Conservation (phyloP, 139 green algal species). For the Tetraselmis chui region DNA sequence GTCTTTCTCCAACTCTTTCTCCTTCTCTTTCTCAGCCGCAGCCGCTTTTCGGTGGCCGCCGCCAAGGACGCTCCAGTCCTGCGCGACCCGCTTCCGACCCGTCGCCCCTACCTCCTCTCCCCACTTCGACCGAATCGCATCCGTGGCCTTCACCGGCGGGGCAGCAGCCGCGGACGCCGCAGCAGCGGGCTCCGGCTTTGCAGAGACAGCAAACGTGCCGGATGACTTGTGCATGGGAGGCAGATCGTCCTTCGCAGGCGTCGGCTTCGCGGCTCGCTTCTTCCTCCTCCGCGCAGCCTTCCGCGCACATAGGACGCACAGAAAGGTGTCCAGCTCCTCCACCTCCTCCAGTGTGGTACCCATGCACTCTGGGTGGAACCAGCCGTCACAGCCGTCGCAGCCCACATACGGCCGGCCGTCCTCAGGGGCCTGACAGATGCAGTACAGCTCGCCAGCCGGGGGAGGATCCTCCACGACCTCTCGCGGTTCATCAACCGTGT, state of each 20-base stretch:
- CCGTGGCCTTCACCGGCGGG: neutral
- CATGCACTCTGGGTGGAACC: neutral
- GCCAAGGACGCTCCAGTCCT: neutral
- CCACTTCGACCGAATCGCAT: neutral
- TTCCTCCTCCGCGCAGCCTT: neutral
- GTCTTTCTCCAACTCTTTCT: too few species aligned
- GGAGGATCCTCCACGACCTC: too few species aligned
- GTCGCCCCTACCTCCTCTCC: neutral
- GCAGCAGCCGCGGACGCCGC: too few species aligned
- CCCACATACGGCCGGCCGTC: conserved; percentile 23
- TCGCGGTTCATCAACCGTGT: too few species aligned
- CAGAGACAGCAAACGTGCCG: too few species aligned
- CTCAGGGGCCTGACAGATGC: conserved; percentile 34
- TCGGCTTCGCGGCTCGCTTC: neutral
- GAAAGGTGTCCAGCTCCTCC: neutral
- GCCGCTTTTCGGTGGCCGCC: neutral
- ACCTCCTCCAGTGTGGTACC: neutral
- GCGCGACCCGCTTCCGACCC: neutral
- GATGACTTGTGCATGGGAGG: too few species aligned
- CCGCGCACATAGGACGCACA: neutral
- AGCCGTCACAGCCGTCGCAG: conserved; percentile 18
- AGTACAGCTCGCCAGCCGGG: conserved; percentile 19
- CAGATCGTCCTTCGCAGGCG: neutral
- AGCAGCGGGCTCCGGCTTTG: too few species aligned
- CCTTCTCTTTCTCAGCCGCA: neutral